These are phyloP conservation scores for Ascochyta viciae-villosae DNA, from an alignment of 2,329 filamentous ascomycete species.

Conservation along the genomic window DNA sequence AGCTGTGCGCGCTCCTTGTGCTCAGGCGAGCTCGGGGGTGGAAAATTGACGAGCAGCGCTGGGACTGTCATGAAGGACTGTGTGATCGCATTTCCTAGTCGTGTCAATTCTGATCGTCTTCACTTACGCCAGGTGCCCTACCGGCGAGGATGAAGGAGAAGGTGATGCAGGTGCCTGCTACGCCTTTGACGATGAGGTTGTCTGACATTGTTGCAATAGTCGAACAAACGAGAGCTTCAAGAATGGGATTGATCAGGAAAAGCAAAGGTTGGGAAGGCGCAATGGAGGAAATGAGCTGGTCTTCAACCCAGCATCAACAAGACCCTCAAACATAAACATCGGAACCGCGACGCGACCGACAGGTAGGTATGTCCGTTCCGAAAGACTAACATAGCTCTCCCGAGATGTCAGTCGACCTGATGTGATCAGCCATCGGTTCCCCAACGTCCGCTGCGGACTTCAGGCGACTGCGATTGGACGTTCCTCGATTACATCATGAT, in stretches of 20 bases:
- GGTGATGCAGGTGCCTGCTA: conserved; percentile 56
- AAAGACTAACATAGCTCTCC: conserved; percentile 7
- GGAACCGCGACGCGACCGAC: conserved; percentile 13
- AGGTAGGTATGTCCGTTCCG: conserved; percentile 15
- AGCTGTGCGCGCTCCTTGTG: conserved; percentile 53
- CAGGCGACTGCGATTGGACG: conserved; percentile 8
- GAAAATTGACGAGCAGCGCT: conserved; percentile 57
- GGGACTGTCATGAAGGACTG: conserved; percentile 62
- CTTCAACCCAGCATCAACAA: conserved; percentile 12
- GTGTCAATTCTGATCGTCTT: conserved; percentile 3
- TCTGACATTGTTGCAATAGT: conserved; percentile 37
- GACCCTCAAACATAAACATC: conserved; percentile 12
- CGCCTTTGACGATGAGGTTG: conserved; percentile 44
- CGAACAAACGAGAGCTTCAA: not conserved
- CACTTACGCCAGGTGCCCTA: conserved; percentile 25
- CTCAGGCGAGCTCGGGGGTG: conserved; percentile 49
- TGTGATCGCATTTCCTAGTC: conserved; percentile 59
- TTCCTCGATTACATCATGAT: conserved; percentile 6
- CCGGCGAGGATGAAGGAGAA: conserved; percentile 60
- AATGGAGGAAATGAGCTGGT: not conserved
- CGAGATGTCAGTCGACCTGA: conserved; percentile 11
- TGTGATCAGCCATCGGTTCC: conserved; percentile 18
- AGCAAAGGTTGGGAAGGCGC: not conserved
- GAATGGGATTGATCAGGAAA: not conserved
- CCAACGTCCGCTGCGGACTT: conserved; percentile 17